Conservation (phyloP, 2,329 filamentous ascomycete genomes). For the Trichophyton simii region DNA sequence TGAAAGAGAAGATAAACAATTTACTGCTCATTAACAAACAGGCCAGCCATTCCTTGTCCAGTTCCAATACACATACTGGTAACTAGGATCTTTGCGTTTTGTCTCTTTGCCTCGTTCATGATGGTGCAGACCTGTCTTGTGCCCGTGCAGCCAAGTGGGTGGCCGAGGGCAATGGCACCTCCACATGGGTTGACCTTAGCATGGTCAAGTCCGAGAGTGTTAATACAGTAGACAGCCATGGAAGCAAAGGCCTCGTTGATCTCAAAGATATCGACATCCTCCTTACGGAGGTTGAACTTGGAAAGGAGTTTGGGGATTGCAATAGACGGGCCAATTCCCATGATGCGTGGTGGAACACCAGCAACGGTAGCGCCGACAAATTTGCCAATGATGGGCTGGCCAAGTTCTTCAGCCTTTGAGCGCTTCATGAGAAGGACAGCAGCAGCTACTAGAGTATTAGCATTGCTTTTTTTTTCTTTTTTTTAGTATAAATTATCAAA, state of each 20-base stretch:
- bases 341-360: slow-evolving; percentile 82
- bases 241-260: slow-evolving; percentile 96
- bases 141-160: slow-evolving; percentile 81
- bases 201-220: slow-evolving; percentile 50
- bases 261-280: slow-evolving; percentile 82
- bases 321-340: slow-evolving; percentile 62
- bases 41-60: slow-evolving; percentile 53
- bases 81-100: slow-evolving; percentile 79
- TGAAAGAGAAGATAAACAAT: not conserved
- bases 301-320: slow-evolving; percentile 68
- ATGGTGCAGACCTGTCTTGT: slow-evolving; percentile 85
- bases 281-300: slow-evolving; percentile 63
- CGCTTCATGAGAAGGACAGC: slow-evolving; percentile 75
- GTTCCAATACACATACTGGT: slow-evolving; percentile 79
- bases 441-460: slow-evolving; percentile 11
- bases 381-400: slow-evolving; percentile 77
- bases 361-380: slow-evolving; percentile 80
- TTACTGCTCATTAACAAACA: slow-evolving; percentile 52
- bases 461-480: not conserved
- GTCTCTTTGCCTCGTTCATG: slow-evolving; percentile 67
- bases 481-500: not conserved
- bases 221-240: slow-evolving; percentile 89
- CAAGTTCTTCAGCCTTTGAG: slow-evolving; percentile 73
- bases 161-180: slow-evolving; percentile 82
- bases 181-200: slow-evolving; percentile 84